Evolutionary conservation across 768 basidiomycete species (phyloP), one percentile per base, ranked within the genome.

Genomic region (Dioszegia hungarica): DNA sequence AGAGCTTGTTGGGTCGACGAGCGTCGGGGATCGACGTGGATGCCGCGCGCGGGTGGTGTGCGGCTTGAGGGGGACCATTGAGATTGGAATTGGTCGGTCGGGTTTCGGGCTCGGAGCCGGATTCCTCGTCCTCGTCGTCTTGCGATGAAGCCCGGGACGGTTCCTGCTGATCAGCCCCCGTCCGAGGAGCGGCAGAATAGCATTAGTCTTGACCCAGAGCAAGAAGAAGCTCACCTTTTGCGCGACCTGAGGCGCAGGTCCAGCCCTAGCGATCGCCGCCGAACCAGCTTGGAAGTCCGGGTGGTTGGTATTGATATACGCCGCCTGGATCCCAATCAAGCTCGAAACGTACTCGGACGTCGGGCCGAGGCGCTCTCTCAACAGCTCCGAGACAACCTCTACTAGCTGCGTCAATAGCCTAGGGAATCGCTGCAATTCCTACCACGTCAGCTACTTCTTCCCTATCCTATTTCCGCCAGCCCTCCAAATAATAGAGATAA

Each of bases 251-350:
- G 27, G 67, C 24, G 64, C 45, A 31, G 64, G 62, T 17, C 71
- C 72, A 22, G 64, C 68, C 19, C 74, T 65, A 22, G 74, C 74
- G 53, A 75, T 75, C 6, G 72, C 70, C 0, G 87, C 83, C 33
- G 88, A 88, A 10, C 88, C 87, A 19, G 86, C 81, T 55, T 93
- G 86, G 77, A 97, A 98, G 29, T 89, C 83, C 5, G 95, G 95
- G 74, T 99, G 95, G 75, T 98, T 98, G 55, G 93, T 98, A 76
- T 99, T 99, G 81, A 99, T 98, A 74, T 99, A 99, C 11, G 95
- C 93, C 1, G 91, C 91, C 77, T 99, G 95, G 46, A 99, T 99
- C 66, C 87, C 85, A 66, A 99, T 97, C 67, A 99, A 80, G 70
- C 89, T 92, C 64, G 90, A 88, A 0, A 93, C 87, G 75, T 98